phyloP scores from a whole-genome alignment of 306 rosid species.

The Arachis stenosperma region DNA sequence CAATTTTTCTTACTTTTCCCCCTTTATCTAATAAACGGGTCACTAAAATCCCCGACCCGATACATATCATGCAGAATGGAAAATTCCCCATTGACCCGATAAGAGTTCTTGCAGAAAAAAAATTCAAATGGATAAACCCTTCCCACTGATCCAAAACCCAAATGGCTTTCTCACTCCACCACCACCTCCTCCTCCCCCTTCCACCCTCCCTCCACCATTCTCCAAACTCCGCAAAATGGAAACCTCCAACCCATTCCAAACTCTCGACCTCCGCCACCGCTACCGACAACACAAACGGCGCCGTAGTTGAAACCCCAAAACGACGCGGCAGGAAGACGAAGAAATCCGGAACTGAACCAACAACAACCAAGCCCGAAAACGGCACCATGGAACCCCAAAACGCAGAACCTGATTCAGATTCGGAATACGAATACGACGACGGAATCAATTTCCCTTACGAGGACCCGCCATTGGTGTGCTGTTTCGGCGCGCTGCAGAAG shows the following conservation, averaged over 20 bases:
- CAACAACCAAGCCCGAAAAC: constrained; percentile 38
- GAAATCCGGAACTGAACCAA: too few relatives aligned
- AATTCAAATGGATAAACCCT: constrained; percentile 55
- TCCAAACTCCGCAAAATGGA: neutral
- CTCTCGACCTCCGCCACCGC: constrained; percentile 6
- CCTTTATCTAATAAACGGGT: neutral
- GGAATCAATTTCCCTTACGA: constrained; percentile 69
- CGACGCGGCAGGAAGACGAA: constrained; percentile 73
- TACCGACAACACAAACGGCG: constrained; percentile 1
- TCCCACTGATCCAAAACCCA: constrained; percentile 32
- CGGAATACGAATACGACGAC: constrained; percentile 59
- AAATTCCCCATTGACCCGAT: constrained; percentile 31
- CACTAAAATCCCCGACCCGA: neutral
- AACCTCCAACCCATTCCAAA: constrained; percentile 2
- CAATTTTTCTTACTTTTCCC: too few relatives aligned
- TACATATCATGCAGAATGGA: neutral
- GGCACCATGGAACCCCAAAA: constrained; percentile 39
- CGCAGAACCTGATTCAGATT: neutral
- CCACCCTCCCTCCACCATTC: constrained; percentile 40
- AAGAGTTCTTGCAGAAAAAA: neutral
- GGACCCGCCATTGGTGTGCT: constrained; percentile 78
- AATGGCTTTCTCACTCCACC: constrained; percentile 63
- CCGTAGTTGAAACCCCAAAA: constrained; percentile 49
- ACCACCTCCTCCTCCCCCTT: constrained; percentile 35
- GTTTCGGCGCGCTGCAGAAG: constrained; percentile 82